Evolutionary conservation across 2,329 filamentous ascomycete species (phyloP).

Genomic region (Truncatella angustata): DNA sequence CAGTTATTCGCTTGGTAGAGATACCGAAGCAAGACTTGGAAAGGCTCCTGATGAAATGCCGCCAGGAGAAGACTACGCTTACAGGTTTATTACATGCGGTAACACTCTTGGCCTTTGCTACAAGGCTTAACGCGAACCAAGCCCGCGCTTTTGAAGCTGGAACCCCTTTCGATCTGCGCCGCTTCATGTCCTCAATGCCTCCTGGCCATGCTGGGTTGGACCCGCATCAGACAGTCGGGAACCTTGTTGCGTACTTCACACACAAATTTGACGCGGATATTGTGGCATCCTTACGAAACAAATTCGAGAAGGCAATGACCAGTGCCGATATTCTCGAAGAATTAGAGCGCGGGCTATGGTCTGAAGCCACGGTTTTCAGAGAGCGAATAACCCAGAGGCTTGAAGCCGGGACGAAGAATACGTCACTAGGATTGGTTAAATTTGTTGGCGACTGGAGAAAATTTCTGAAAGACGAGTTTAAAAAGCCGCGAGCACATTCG

Average conservation of each 20-base stretch:
- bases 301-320: not conserved
- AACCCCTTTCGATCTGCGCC: conserved; percentile 22
- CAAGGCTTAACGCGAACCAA: conserved; percentile 9
- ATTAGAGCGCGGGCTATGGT: conserved; percentile 21
- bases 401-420: conserved; percentile 20
- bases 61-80: conserved; percentile 26
- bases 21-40: conserved; percentile 16
- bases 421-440: conserved; percentile 21
- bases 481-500: conserved; percentile 17
- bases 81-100: conserved; percentile 27
- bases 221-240: conserved; percentile 13
- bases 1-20: conserved; percentile 17
- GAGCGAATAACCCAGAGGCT: conserved; percentile 16
- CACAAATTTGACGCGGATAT: conserved; percentile 8
- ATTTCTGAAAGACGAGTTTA: not conserved
- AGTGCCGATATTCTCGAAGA: not conserved
- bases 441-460: conserved; percentile 24
- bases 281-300: not conserved
- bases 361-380: conserved; percentile 10
- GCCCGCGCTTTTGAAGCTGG: conserved; percentile 7
- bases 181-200: conserved; percentile 13
- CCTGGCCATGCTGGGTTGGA: conserved; percentile 5
- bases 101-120: conserved; percentile 19
- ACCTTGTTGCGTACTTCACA: conserved; percentile 13
- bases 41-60: conserved; percentile 20